Evolutionary conservation across 371 early-diverging fungal genomes (phyloP), one percentile per base, ranked within the genome.

Genomic region (Mucor racemosus): DNA sequence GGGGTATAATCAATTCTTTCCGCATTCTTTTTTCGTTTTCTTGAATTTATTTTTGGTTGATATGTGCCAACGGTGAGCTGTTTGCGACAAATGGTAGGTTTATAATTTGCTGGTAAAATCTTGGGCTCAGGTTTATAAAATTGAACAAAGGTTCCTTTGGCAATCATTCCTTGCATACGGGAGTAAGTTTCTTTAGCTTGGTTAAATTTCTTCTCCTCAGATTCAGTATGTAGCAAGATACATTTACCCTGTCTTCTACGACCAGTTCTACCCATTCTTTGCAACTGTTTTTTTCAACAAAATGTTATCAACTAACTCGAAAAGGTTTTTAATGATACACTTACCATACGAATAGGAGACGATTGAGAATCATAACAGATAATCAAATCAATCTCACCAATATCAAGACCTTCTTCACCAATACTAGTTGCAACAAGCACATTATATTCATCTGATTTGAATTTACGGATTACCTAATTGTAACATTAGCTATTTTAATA

Each of bases 391-490:
- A 98, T 93, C 64, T 98, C 97, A 62, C 97, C 98, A 79, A 98
- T 98, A 75, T 98, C 98, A 31, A 98, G 77, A 1, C 98, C 98
- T 81, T 98, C 98, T 80, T 98, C 98, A 48, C 97, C 98, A 60
- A 98, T 96, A 19, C 90, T 93, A 0, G 98, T 97, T 4, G 94
- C 89, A 0, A 97, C 96, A 1, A 98, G 78, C 4, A 94, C 90
- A 72, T 98, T 98, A 60, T 87, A 84, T 26, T 81, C 78, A 33
- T 95, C 94, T 2, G 66, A 56, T 58, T 90, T 87, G 66, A 96
- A 95, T 34, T 87, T 84, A 13, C 71, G 68, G 34, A 80, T 68
- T 9, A 76, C 69, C 79, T 69, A 48, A 1, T 34, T 21, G 31
- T 15, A 17, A 55, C 40, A 26, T 58, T 39, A 44, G 1, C 15